Evolutionary conservation across 768 basidiomycete species (phyloP), one percentile per base, ranked within the genome.

Genomic region (Agrocybe pediades): DNA sequence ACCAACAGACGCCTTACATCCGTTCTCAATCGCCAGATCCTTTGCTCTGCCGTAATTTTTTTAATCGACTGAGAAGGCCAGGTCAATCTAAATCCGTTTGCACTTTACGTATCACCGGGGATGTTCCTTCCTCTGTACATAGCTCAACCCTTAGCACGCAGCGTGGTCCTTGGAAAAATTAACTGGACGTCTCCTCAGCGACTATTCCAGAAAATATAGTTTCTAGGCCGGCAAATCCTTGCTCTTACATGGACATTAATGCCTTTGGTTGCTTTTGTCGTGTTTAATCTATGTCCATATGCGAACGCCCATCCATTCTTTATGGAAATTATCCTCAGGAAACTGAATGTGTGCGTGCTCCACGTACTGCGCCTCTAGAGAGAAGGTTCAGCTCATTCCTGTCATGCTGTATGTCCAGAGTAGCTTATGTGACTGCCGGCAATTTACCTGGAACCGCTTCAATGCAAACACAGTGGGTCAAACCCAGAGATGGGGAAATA

Each of bases 1-100:
- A 36, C 6, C 33, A 36, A 13, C 33, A 36, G 23, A 54, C 54
- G 41, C 51, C 54, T 55, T 62, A 62, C 58, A 58, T 56, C 62
- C 59, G 57, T 58, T 26, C 49, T 41, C 42, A 54, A 43, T 49
- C 49, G 49, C 53, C 21, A 41, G 48, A 49, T 58, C 51, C 42
- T 30, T 21, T 29, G 21, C 40, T 45, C 57, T 63, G 54, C 59
- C 62, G 62, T 63, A 61, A 63, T 16, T 6, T 13, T 36, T 36
- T 27, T 55, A 54, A 46, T 56, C 62, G 21, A 43, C 33, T n/a
- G 42, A 25, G 49, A 41, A 43, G 60, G 30, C 20, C 51, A 51
- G n/a, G 49, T 53, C 19, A 36, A 30, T 48, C 27, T 47, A 33
- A 43, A 21, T 46, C 43, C 45, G 46, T 53, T 27, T 46, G n/a